Evolutionary conservation across 108 stramenopile species (phyloP), one percentile per base, ranked within the genome.

Genomic region (Nitzschia sp.): DNA sequence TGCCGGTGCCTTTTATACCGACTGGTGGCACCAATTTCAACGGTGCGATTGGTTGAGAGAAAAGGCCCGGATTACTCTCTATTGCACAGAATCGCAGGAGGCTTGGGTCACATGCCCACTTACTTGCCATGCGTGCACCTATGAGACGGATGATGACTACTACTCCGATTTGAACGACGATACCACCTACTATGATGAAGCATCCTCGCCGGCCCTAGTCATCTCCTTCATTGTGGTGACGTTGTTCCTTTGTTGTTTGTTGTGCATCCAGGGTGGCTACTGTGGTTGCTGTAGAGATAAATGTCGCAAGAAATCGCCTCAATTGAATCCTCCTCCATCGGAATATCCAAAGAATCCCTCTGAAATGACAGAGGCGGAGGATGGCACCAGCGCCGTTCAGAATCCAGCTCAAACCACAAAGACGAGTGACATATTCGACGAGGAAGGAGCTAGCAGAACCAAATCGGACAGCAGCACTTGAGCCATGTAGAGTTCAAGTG

Each of bases 91-190:
- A 8, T 2, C 2, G 3, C 35, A 62, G 31, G 60, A 62, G 5
- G 60, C 60, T 25, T 62, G 60, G 60, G 3, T 62, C 3, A 28
- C 28, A 3, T 62, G 60, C 11, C 60, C 60, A 3, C 2, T 41
- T 19, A 62, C 60, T 4, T 62, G 60, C 33, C 60, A 62, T 36
- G 35, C 26, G 26, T 66, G 46, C 52, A 53, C 48, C 34, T 60
- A 41, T 13, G 38, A 41, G 13, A 41, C 38, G 6, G 38, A 41
- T 41, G 38, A 41, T 41, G 38, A 41, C 38, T n/a, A n/a, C n/a
- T n/a, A n/a, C n/a, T n/a, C n/a, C n/a, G n/a, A n/a, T n/a, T n/a
- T n/a, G n/a, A n/a, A n/a, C n/a, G 38, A 41, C 13, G 13, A 9
- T 41, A 41, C 38, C 38, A 9, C 9, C 9, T 9, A 6, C 38